These are phyloP conservation scores for Cyberlindnera japonica DNA, from an alignment of 805 yeast species.

Conservation along the genomic window DNA sequence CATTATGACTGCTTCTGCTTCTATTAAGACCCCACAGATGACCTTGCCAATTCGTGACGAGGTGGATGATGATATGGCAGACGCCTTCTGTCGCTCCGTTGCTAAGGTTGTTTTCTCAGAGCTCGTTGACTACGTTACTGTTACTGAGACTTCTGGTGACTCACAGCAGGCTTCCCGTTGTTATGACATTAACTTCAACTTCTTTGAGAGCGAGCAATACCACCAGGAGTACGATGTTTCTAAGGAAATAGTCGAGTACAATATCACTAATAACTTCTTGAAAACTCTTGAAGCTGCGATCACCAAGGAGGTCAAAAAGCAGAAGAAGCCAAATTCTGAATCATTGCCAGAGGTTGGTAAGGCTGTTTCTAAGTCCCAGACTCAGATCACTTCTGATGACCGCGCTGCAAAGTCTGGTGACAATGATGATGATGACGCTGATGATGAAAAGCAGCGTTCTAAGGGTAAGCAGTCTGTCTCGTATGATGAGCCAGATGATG, in stretches of 20 bases:
- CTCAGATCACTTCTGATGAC: conserved; percentile 37
- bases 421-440: conserved; percentile 55
- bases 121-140: conserved; percentile 78
- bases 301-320: conserved; percentile 77
- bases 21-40: conserved; percentile 99
- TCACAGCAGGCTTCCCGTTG: conserved; percentile 55
- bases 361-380: conserved; percentile 53
- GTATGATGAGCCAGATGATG: conserved; percentile 94
- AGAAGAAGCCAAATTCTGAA: conserved; percentile 50
- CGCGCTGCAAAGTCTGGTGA: conserved; percentile 32
- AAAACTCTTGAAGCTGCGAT: conserved; percentile 67
- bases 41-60: conserved; percentile 78
- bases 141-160: conserved; percentile 82
- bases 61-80: conserved; percentile 84
- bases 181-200: conserved; percentile 68
- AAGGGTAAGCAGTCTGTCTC: conserved; percentile 84
- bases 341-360: conserved; percentile 62
- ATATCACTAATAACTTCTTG: conserved; percentile 64
- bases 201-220: conserved; percentile 76
- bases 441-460: conserved; percentile 53
- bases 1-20: conserved; percentile 96
- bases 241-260: conserved; percentile 70
- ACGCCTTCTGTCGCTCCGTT: conserved; percentile 86
- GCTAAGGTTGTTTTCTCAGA: conserved; percentile 84
- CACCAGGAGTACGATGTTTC: conserved; percentile 84